phyloP scores from a whole-genome alignment of 2,329 filamentous ascomycete species.

The Colletotrichum cereale region DNA sequence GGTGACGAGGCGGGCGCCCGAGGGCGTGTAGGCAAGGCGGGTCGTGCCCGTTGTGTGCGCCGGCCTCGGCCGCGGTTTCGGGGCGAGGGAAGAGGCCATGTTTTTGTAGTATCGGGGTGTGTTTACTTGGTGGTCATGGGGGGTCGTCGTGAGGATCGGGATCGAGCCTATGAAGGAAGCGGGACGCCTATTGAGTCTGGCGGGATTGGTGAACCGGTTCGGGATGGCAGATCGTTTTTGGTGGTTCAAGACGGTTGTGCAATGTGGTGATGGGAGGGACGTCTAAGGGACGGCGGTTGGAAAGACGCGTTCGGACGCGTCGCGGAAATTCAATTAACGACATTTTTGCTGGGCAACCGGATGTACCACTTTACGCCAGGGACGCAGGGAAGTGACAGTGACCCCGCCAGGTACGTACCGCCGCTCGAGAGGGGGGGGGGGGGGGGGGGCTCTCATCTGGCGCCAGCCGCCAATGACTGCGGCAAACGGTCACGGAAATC shows the following conservation, averaged over 20 bases:
- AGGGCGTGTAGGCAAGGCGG: conserved; percentile 88
- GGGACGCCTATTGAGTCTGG: background rate
- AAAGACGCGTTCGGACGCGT: conserved; percentile 57
- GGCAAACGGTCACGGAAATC: conserved; percentile 7
- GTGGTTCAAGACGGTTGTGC: background rate
- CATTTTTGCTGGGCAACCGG: conserved; percentile 10
- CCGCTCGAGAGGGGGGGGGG: accelerated
- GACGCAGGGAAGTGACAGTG: background rate
- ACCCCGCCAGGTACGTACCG: conserved; percentile 23
- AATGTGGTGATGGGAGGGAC: background rate
- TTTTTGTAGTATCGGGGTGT: conserved; percentile 2
- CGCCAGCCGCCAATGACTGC: background rate
- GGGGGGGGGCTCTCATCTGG: background rate
- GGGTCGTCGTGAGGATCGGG: background rate
- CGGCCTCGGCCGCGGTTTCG: conserved; percentile 73
- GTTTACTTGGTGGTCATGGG: background rate
- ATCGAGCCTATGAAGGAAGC: background rate
- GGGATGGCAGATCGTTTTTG: background rate
- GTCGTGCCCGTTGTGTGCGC: conserved; percentile 88
- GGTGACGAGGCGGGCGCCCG: conserved; percentile 88
- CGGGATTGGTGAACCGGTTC: no score
- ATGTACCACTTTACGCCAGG: conserved; percentile 5
- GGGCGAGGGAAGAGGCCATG: conserved; percentile 53
- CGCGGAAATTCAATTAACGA: conserved; percentile 50
- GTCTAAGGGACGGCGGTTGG: background rate